These are phyloP conservation scores for Phoenix roebelenii DNA, from an alignment of 176 grass and related monocot species.

Conservation along the genomic window DNA sequence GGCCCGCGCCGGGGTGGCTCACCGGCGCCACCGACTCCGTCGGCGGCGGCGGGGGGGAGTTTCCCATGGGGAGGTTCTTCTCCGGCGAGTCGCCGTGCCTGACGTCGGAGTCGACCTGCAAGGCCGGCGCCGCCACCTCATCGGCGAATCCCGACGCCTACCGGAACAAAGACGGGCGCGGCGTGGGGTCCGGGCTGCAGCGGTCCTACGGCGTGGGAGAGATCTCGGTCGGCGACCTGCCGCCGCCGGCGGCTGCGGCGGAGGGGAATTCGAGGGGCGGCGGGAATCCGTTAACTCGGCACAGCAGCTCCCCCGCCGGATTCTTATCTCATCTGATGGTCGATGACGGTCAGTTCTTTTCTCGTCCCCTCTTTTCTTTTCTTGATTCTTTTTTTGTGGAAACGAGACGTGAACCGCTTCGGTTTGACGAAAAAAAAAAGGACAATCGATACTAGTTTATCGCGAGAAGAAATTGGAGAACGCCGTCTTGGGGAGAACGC, in stretches of 20 bases:
- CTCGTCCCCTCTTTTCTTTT: background rate
- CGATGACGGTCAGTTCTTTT: conserved; percentile 39
- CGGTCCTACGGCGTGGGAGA: conserved; percentile 12
- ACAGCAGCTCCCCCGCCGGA: conserved; percentile 69
- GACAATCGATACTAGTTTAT: no score
- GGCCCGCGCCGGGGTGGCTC: conserved; percentile 24
- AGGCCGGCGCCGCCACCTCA: conserved; percentile 20
- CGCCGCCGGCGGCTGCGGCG: background rate
- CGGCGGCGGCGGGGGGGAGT: background rate
- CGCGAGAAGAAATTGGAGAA: no score
- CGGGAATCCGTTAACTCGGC: conserved; percentile 43
- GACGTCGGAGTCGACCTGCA: conserved; percentile 11
- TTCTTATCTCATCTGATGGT: conserved; percentile 74
- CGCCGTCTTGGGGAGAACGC: no score
- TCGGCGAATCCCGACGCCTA: background rate
- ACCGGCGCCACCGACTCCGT: conserved; percentile 16
- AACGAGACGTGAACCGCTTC: background rate
- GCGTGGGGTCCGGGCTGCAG: background rate
- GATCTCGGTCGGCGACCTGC: conserved; percentile 27
- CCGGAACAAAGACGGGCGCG: no score
- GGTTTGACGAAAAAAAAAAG: no score
- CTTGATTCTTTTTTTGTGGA: background rate
- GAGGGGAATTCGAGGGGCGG: conserved; percentile 19
- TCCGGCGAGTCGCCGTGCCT: conserved; percentile 29
- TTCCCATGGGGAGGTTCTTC: conserved; percentile 43